Evolutionary conservation across 495 filamentous ascomycete genomes (phyloP).

Genomic region (Choiromyces venosus): DNA sequence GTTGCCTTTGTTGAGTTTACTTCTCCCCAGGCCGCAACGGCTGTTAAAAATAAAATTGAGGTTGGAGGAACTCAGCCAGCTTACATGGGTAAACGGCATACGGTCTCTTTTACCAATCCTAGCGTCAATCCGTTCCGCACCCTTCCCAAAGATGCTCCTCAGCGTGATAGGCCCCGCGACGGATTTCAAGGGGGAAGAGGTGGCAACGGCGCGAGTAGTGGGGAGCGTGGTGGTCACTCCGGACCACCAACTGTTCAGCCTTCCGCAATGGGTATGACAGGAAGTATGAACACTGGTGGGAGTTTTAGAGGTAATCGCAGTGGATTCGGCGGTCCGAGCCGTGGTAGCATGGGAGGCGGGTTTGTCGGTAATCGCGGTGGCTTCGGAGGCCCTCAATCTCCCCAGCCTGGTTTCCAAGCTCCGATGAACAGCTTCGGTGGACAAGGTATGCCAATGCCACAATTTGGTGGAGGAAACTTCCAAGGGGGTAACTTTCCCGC

Average conservation of each 20-base stretch:
- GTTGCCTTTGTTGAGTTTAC: slow-evolving; percentile 88
- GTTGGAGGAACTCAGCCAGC: slow-evolving; percentile 50
- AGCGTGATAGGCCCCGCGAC: slow-evolving; percentile 62
- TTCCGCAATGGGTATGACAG: slow-evolving; percentile 36
- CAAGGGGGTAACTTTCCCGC: slow-evolving; percentile 50
- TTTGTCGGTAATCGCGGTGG: slow-evolving; percentile 53
- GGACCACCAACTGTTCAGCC: slow-evolving; percentile 34
- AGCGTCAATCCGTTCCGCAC: slow-evolving; percentile 83
- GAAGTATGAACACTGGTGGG: slow-evolving; percentile 44
- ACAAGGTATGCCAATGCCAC: slow-evolving; percentile 54
- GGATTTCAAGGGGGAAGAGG: slow-evolving; percentile 42
- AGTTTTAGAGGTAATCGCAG: slow-evolving; percentile 45
- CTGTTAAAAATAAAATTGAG: slow-evolving; percentile 77
- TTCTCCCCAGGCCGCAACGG: slow-evolving; percentile 76
- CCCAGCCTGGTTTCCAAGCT: slow-evolving; percentile 46
- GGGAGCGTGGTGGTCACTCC: slow-evolving; percentile 43
- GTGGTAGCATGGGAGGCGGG: slow-evolving; percentile 51
- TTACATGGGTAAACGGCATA: slow-evolving; percentile 58
- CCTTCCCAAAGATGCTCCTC: slow-evolving; percentile 81
- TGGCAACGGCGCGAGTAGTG: slow-evolving; percentile 43
- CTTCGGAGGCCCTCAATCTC: slow-evolving; percentile 47
- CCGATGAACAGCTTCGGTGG: slow-evolving; percentile 58
- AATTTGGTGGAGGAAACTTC: slow-evolving; percentile 53
- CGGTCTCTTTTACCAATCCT: slow-evolving; percentile 68
- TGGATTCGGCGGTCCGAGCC: slow-evolving; percentile 41